These are phyloP conservation scores for Elongisporangium anandrum DNA, from an alignment of 352 stramenopile genomes.

Conservation along the genomic window DNA sequence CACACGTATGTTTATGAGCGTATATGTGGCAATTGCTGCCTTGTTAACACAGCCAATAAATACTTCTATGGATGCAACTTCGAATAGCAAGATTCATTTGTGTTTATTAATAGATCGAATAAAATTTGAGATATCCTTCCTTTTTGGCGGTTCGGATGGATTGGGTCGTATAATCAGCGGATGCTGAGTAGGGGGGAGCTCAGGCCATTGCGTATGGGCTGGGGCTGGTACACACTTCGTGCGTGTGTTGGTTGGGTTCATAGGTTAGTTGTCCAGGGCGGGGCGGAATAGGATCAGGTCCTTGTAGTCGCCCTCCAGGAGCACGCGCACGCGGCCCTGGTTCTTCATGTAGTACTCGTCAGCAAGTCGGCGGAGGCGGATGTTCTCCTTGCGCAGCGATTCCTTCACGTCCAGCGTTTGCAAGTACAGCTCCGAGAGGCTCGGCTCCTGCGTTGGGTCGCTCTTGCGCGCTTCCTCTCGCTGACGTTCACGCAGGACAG, in stretches of 20 bases:
- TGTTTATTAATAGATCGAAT: background rate
- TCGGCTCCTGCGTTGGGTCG: conserved; percentile 9
- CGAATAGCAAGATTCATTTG: background rate
- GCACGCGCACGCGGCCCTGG: conserved; percentile 49
- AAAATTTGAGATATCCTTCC: background rate
- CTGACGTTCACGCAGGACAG: conserved; percentile 25
- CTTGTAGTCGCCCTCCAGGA: conserved; percentile 60
- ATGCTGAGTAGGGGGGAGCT: background rate
- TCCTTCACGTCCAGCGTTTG: conserved; percentile 46
- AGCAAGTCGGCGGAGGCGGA: conserved; percentile 48
- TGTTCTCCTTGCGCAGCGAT: conserved; percentile 56
- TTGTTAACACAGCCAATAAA: background rate
- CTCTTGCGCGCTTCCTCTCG: conserved; percentile 11
- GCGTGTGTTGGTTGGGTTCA: conserved; percentile 3
- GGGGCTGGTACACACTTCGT: background rate
- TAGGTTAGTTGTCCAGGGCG: background rate
- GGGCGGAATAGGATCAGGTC: conserved; percentile 5
- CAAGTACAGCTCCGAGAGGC: conserved; percentile 36
- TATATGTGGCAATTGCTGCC: background rate
- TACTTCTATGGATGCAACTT: background rate
- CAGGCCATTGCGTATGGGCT: background rate
- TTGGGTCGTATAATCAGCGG: background rate
- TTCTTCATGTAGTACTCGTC: conserved; percentile 83
- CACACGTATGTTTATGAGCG: background rate
- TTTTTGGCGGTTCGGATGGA: background rate